Conservation (phyloP, 148 eudicot species). For the Nyssa sinensis region DNA sequence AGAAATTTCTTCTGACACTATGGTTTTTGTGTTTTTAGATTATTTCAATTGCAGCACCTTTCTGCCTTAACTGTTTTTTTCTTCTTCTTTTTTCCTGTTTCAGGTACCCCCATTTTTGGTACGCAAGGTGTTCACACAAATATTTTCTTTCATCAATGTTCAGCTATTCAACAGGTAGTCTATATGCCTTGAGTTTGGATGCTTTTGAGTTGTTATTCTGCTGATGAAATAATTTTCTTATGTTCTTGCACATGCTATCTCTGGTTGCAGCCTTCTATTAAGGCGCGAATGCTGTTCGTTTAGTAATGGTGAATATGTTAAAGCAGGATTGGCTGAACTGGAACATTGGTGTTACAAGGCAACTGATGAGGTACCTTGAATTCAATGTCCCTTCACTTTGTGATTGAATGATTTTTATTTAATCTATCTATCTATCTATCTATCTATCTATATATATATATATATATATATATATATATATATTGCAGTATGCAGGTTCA, state of each 20-base stretch:
- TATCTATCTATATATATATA: not conserved
- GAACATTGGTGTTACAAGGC: constrained; percentile 81
- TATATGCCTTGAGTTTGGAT: not conserved
- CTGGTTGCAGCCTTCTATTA: constrained; percentile 71
- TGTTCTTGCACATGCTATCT: constrained; percentile 6
- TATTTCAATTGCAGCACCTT: not conserved
- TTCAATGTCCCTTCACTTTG: not conserved
- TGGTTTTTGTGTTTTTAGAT: not conserved
- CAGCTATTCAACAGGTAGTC: constrained; percentile 92
- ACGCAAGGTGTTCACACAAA: constrained; percentile 91
- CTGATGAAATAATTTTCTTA: not conserved
- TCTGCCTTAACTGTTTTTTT: constrained; percentile 1
- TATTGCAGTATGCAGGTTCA: constrained; percentile 85
- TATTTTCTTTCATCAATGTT: constrained; percentile 98
- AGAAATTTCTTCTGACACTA: not conserved
- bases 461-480: not conserved
- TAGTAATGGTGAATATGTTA: constrained; percentile 98
- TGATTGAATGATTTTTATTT: not conserved
- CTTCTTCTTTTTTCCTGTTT: not conserved
- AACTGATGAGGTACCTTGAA: constrained; percentile 72
- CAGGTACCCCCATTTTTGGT: constrained; percentile 95
- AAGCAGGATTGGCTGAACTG: constrained; percentile 90
- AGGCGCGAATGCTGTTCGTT: constrained; percentile 98
- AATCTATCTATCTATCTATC: no score
- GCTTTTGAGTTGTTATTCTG: constrained; percentile 11